Evolutionary conservation across 1,139 yeast genomes (phyloP).

Genomic region (Geotrichum macrosporum): DNA sequence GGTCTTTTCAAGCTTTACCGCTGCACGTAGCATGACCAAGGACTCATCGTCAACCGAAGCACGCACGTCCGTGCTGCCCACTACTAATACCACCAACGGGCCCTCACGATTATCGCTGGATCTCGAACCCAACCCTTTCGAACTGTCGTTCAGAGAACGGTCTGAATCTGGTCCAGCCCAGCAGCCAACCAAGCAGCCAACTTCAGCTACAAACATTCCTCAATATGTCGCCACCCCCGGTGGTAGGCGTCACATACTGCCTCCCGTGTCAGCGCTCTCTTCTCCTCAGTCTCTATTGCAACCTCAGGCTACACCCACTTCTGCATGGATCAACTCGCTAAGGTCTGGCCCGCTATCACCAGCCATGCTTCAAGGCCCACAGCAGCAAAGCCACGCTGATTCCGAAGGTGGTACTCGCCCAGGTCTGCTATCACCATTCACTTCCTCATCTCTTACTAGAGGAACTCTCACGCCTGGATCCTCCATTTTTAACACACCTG

Average conservation of each 20-base stretch:
- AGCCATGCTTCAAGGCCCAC: constrained; percentile 36
- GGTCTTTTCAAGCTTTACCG: too few species aligned
- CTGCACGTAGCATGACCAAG: too few species aligned
- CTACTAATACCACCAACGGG: too few species aligned
- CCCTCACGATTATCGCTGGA: constrained; percentile 46
- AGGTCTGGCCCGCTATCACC: constrained; percentile 37
- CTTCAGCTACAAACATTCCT: constrained; percentile 3
- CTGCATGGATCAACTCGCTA: constrained; percentile 31
- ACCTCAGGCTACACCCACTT: constrained; percentile 23
- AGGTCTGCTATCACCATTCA: constrained; percentile 34
- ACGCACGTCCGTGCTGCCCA: too few species aligned
- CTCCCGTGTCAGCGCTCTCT: constrained; percentile 37
- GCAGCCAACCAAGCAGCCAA: background rate
- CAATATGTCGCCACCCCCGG: constrained; percentile 32
- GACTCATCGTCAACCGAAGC: too few species aligned
- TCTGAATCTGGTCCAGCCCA: constrained; percentile 22
- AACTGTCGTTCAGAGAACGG: constrained; percentile 79
- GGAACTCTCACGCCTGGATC: constrained; percentile 30
- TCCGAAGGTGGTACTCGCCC: constrained; percentile 24
- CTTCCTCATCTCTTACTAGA: constrained; percentile 9
- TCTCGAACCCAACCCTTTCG: constrained; percentile 93
- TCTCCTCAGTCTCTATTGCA: constrained; percentile 35
- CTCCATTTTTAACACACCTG: constrained; percentile 39
- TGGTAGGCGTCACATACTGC: constrained; percentile 33
- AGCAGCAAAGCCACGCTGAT: constrained; percentile 12